Evolutionary conservation across 768 basidiomycete genomes (phyloP).

Genomic region (Auriscalpium vulgare): DNA sequence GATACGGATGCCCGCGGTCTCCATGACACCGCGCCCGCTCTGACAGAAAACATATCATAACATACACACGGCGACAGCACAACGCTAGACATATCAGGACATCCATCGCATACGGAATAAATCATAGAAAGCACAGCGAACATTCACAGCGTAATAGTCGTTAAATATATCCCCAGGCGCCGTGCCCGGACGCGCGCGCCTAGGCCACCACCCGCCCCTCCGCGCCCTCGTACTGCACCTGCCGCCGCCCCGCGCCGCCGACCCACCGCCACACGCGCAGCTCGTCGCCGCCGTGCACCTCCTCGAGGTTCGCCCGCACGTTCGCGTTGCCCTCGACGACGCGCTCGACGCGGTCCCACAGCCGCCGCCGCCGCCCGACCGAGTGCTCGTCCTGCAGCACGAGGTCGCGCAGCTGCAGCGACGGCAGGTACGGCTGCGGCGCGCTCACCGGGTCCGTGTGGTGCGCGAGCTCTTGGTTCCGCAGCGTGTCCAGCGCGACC

Average conservation of each 20-base stretch:
- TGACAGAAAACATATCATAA: too few relatives aligned
- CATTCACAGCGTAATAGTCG: background rate
- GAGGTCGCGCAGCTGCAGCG: conserved; percentile 81
- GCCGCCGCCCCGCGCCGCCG: conserved; percentile 32
- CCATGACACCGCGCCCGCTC: too few relatives aligned
- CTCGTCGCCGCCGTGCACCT: conserved; percentile 80
- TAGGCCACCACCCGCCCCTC: background rate
- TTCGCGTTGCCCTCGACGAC: conserved; percentile 89
- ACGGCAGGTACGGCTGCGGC: conserved; percentile 72
- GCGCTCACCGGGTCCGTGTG: conserved; percentile 73
- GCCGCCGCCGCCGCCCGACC: conserved; percentile 46
- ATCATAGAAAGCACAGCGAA: too few relatives aligned
- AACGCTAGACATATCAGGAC: too few relatives aligned
- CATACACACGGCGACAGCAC: too few relatives aligned
- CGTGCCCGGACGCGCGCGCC: background rate
- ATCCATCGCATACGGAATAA: too few relatives aligned
- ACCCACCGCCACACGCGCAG: conserved; percentile 90
- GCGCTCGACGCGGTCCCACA: conserved; percentile 81
- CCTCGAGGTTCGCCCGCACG: conserved; percentile 77
- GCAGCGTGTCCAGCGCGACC: conserved; percentile 70
- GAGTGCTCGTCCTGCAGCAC: conserved; percentile 79
- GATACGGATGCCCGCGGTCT: too few relatives aligned
- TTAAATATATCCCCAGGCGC: background rate
- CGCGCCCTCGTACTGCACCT: conserved; percentile 1
- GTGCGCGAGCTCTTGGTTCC: conserved; percentile 76